Base-by-base conservation (phyloP, 106 monocot species). In the Xerophyta viscosa region DNA sequence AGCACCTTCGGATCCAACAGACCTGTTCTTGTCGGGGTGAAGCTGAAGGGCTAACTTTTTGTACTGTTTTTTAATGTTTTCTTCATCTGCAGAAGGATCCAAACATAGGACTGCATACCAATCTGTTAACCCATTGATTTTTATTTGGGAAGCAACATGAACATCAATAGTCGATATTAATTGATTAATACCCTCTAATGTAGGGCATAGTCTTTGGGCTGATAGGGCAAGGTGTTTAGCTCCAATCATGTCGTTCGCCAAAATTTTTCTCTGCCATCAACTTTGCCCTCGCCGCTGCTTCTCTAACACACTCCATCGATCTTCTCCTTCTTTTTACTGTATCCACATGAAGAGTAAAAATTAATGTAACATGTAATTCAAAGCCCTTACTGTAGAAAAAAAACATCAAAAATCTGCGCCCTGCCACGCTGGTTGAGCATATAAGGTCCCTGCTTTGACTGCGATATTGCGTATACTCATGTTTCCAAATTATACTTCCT, bases 11-110 rank as follows among this genome's bases (percentile, higher is more conserved):
- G 86, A 86, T 25, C 91, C 86, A 10, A 82, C 19, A 3, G 75
- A 76, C 46, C 81, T 86, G 68, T 91, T 91, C 57, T 91, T 91
- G 63, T 91, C 91, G 44, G 91, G 91, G 46, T 91, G 91, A 24
- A 91, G 70, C 54, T 64, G 59, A 27, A 79, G 73, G 33, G 79
- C 87, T 27, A 86, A 60, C 46, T 71, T 82, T 46, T 75, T 72
- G 67, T 92, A 92, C 45, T 77, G 79, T 21, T 79, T 92, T 59
- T 80, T 92, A 45, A 87, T 37, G 6, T 58, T 46, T 15, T 87
- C 87, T 4, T 87, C 92, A 60, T 92, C 86, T 6, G 79, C 76
- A 20, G 58, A 73, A 15, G 73, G 27, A 56, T 54, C 39, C 2
- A 87, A 55, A 48, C 15, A 47, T 7, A 92, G 73, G 62, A 92